phyloP scores from a whole-genome alignment of 2,329 filamentous ascomycete species.

The Colletotrichum nymphaeae region DNA sequence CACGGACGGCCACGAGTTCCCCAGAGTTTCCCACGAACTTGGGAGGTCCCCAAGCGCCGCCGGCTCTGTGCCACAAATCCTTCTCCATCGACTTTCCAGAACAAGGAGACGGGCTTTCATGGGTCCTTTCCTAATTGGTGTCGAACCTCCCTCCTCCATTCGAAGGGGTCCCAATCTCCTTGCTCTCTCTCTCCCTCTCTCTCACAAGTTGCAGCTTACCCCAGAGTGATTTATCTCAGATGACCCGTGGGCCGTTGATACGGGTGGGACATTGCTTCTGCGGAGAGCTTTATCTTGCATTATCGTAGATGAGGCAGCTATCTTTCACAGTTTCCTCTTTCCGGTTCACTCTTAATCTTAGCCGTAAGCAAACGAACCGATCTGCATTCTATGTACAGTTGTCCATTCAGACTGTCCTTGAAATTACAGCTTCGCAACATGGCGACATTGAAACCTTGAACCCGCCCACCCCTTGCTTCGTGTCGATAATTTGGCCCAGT shows the following conservation, averaged over 20 bases:
- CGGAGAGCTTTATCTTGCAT: constrained; percentile 9
- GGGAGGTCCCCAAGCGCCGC: constrained; percentile 9
- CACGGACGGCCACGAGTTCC: constrained; percentile 8
- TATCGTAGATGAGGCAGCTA: constrained; percentile 1
- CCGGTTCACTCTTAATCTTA: no score
- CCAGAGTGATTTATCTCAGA: constrained; percentile 9
- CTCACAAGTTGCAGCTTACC: not conserved
- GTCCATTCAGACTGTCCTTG: not conserved
- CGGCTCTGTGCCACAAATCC: not conserved
- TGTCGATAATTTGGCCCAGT: constrained; percentile 8
- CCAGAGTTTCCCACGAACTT: not conserved
- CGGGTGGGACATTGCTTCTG: not conserved
- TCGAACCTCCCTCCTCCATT: not conserved
- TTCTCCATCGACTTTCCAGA: constrained; percentile 9
- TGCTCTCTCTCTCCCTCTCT: not conserved
- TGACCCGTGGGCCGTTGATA: not conserved
- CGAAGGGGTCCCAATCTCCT: not conserved
- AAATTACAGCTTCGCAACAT: not conserved
- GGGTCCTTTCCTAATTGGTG: constrained; percentile 1
- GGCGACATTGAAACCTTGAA: not conserved
- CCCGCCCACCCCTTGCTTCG: not conserved
- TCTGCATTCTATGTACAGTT: not conserved
- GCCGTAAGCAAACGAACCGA: not conserved
- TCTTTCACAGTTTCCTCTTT: not conserved
- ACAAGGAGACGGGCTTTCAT: constrained; percentile 5